Base-by-base conservation (phyloP, 805 yeast species). In the Sungouiella thailandica region DNA sequence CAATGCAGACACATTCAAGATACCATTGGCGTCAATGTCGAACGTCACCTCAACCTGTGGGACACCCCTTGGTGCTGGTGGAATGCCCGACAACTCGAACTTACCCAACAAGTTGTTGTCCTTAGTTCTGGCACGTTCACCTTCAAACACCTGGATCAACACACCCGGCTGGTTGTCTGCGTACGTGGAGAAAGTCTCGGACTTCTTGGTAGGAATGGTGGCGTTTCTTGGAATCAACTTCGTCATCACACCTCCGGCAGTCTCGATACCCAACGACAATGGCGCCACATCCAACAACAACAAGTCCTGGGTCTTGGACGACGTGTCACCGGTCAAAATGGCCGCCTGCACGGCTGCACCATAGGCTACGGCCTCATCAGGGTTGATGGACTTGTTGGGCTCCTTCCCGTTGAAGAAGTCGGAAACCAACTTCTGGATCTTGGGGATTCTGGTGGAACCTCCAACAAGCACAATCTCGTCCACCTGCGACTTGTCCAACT, bases 281-380 rank as follows among this genome's bases (percentile, higher is more conserved):
- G 97, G 95, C 54, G 89, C 86, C 44, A 88, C 96, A 69, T 88
- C 97, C 56, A 89, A 76, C 57, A 88, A 72, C 46, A 90, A 62
- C 65, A 88, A 74, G 66, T 88, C 97, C 74, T 88, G 96, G 43
- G 96, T 89, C 83, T 87, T 87, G 43, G 95, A 80, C 26, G 96
- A 88, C 52, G 90, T 81, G 70, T 88, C 96, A 72, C 97, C 97
- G 42, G 96, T 79, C 62, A 88, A 78, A 60, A 88, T 88, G 51
- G 96, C 96, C 50, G 96, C 96, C 75, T 88, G 97, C 51, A 88
- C 96, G 45, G 96, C 96, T 52, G 97, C 97, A 82, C 97, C 96
- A 72, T 88, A 88, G 58, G 97, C 97, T 68, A 88, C 97, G 58
- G 97, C 97, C 74, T 88, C 97, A 76, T 88, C 97, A 53, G 97